A percentile compares a stretch with the other conserved stretches of the same genome.
phyloP scores from a whole-genome alignment of 1,284 basidiomycete genomes.

The Austroboletus rostrupii region DNA sequence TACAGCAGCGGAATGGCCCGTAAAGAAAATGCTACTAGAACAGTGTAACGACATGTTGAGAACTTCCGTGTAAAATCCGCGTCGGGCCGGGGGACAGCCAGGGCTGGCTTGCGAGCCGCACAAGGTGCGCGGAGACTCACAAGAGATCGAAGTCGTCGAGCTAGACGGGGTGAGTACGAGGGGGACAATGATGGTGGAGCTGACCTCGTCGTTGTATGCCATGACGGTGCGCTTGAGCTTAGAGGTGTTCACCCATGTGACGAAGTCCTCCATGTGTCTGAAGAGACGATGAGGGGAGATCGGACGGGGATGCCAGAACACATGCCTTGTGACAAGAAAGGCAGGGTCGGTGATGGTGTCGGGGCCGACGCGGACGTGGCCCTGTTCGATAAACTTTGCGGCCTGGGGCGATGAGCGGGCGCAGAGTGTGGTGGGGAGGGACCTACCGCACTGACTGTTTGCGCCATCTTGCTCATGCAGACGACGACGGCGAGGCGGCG shows the following conservation, averaged over 20 bases:
- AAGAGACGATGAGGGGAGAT: slow-evolving; percentile 7
- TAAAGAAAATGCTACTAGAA: slow-evolving; percentile 4
- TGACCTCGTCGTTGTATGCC: slow-evolving; percentile 94
- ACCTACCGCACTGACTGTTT: slow-evolving; percentile 90
- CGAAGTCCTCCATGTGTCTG: slow-evolving; percentile 98
- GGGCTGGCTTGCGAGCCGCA: neutral
- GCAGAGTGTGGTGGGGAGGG: slow-evolving; percentile 1
- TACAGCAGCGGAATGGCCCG: neutral
- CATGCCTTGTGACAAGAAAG: slow-evolving; percentile 86
- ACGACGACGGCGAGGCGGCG: slow-evolving; percentile 90
- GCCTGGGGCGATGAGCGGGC: slow-evolving; percentile 51
- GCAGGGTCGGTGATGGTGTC: slow-evolving; percentile 96
- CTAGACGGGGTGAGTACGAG: slow-evolving; percentile 38
- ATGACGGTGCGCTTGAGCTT: slow-evolving; percentile 96
- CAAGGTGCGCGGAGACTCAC: slow-evolving; percentile 34
- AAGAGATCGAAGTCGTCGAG: slow-evolving; percentile 89
- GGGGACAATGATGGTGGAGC: slow-evolving; percentile 14
- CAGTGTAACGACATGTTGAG: neutral
- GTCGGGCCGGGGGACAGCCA: neutral
- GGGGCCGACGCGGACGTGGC: slow-evolving; percentile 95
- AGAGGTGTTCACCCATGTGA: slow-evolving; percentile 98
- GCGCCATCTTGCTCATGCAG: slow-evolving; percentile 91
- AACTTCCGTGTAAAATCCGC: slow-evolving; percentile 6
- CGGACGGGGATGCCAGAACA: slow-evolving; percentile 1
- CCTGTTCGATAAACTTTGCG: slow-evolving; percentile 96